Percentiles rank a stretch among this genome's conserved stretches.
phyloP scores from a whole-genome alignment of 179 eudicot species.

The Silene vulgaris region DNA sequence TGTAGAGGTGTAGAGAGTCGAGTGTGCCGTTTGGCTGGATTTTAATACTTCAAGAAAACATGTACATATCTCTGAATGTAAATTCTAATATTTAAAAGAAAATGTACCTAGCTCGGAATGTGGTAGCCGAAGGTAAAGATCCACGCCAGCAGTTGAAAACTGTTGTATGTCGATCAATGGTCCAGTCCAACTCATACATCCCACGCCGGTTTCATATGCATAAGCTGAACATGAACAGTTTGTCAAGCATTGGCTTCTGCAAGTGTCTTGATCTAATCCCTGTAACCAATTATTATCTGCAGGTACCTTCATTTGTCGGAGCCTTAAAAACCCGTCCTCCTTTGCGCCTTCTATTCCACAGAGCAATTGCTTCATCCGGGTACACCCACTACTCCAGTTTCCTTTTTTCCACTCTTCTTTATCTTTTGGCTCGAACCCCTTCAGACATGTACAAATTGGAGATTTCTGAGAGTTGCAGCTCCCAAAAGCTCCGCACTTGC shows the following conservation, averaged over 20 bases:
- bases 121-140: slow-evolving; percentile 26
- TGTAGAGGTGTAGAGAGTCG: too few species aligned
- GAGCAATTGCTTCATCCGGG: slow-evolving; percentile 27
- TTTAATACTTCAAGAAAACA: background rate
- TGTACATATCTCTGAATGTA: background rate
- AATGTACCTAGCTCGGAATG: slow-evolving; percentile 28
- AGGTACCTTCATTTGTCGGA: slow-evolving; percentile 36
- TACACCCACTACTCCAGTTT: slow-evolving; percentile 47
- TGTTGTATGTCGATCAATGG: slow-evolving; percentile 24
- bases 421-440: slow-evolving; percentile 40
- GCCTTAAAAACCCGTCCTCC: slow-evolving; percentile 38
- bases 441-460: slow-evolving; percentile 40
- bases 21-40: background rate
- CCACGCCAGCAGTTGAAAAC: slow-evolving; percentile 25
- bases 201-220: slow-evolving; percentile 22
- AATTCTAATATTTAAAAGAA: background rate
- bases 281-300: slow-evolving; percentile 20
- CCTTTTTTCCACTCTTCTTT: slow-evolving; percentile 37
- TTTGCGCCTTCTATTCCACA: slow-evolving; percentile 19
- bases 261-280: slow-evolving; percentile 18
- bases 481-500: slow-evolving; percentile 47
- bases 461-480: slow-evolving; percentile 29
- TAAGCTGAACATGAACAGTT: slow-evolving; percentile 22
- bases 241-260: slow-evolving; percentile 19
- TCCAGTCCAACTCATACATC: slow-evolving; percentile 27